phyloP scores from a whole-genome alignment of 2,329 filamentous ascomycete genomes.

The Aureobasidium mangrovei region DNA sequence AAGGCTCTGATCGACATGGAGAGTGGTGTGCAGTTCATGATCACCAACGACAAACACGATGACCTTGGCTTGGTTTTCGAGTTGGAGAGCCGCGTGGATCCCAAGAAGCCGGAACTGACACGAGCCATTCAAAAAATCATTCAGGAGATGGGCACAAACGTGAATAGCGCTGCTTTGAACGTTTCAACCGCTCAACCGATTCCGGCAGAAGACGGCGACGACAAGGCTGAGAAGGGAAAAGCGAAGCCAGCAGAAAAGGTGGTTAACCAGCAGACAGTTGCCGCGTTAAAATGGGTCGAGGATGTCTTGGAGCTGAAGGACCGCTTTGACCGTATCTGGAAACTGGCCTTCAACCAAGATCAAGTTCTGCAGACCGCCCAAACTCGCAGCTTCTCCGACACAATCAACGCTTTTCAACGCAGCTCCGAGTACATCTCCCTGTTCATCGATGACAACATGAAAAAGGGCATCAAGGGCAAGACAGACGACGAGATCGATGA shows the following conservation, averaged over 20 bases:
- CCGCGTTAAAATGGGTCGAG: constrained; percentile 91
- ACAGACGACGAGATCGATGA: constrained; percentile 78
- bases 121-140: constrained; percentile 65
- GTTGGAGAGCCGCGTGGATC: constrained; percentile 68
- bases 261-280: constrained; percentile 70
- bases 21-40: constrained; percentile 79
- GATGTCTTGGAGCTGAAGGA: constrained; percentile 78
- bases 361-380: constrained; percentile 71
- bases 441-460: constrained; percentile 94
- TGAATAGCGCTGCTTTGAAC: constrained; percentile 59
- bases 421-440: constrained; percentile 89
- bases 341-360: constrained; percentile 63
- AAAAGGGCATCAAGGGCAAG: constrained; percentile 87
- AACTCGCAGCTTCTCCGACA: constrained; percentile 79
- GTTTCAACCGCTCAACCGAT: constrained; percentile 49
- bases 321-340: constrained; percentile 78
- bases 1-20: constrained; percentile 77
- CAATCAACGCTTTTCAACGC: constrained; percentile 79
- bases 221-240: constrained; percentile 38
- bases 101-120: constrained; percentile 61
- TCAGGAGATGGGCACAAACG: constrained; percentile 68
- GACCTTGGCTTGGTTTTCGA: constrained; percentile 76
- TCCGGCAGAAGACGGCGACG: constrained; percentile 44
- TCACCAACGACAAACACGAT: constrained; percentile 74
- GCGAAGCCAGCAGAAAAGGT: constrained; percentile 37